phyloP scores from a whole-genome alignment of 176 grass and related monocot species.

The Aegilops tauschii region DNA sequence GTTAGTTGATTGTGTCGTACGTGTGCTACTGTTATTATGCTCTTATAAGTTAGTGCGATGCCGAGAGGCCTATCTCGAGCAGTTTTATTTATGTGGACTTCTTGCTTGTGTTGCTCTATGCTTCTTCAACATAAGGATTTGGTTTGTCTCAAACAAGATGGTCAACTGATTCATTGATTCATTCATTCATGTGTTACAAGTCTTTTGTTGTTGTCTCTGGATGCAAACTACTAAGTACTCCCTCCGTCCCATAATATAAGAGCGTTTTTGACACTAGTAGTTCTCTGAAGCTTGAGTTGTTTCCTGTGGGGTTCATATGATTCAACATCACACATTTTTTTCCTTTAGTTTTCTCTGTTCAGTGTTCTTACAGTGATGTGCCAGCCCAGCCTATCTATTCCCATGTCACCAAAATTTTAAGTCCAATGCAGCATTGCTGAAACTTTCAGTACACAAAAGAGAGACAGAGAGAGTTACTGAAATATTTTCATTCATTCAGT shows the following conservation, averaged over 20 bases:
- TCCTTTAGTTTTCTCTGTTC: background rate
- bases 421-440: background rate
- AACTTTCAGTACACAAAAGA: too few relatives aligned
- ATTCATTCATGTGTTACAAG: too few relatives aligned
- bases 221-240: too few relatives aligned
- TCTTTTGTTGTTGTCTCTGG: too few relatives aligned
- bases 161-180: too few relatives aligned
- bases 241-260: too few relatives aligned
- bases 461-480: too few relatives aligned
- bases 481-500: too few relatives aligned
- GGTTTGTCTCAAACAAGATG: background rate
- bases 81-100: background rate
- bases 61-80: background rate
- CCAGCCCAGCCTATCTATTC: background rate
- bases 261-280: too few relatives aligned
- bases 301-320: background rate
- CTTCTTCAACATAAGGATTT: background rate
- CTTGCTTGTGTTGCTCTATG: background rate
- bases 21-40: background rate
- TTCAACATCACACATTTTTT: background rate
- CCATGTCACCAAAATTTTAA: background rate
- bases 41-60: background rate
- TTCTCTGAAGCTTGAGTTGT: background rate
- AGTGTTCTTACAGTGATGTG: background rate
- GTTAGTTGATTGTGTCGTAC: background rate